Conservation (phyloP, 768 basidiomycete genomes). For the Mycena chlorophos region DNA sequence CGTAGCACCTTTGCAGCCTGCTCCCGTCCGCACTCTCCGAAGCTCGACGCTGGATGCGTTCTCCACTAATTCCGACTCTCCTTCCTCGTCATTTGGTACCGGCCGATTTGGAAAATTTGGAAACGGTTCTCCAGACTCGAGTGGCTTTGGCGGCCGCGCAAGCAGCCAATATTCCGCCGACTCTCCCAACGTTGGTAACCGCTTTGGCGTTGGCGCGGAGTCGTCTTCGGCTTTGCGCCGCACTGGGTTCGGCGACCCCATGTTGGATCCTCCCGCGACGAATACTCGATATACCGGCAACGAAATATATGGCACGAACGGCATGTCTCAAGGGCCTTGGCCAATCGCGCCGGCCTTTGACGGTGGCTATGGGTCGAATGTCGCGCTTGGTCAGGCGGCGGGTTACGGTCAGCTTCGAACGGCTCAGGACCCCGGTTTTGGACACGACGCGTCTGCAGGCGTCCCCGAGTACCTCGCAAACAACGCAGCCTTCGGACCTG, state of each 20-base stretch:
- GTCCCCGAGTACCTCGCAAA: slow-evolving; percentile 11
- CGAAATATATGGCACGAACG: slow-evolving; percentile 36
- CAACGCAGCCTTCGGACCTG: slow-evolving; percentile 10
- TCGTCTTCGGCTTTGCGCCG: slow-evolving; percentile 36
- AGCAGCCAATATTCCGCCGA: slow-evolving; percentile 42
- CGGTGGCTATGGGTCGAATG: slow-evolving; percentile 5
- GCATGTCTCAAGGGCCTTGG: slow-evolving; percentile 37
- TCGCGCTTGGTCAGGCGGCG: slow-evolving; percentile 3
- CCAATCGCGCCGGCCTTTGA: slow-evolving; percentile 26
- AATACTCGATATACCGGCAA: slow-evolving; percentile 19
- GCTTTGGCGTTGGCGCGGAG: slow-evolving; percentile 27
- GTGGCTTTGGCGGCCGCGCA: slow-evolving; percentile 51
- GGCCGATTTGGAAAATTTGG: slow-evolving; percentile 65
- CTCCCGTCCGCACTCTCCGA: slow-evolving; percentile 59
- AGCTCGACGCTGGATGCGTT: slow-evolving; percentile 68
- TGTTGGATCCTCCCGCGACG: slow-evolving; percentile 36
- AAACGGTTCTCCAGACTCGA: slow-evolving; percentile 70
- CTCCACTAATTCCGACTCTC: slow-evolving; percentile 66
- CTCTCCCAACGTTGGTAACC: slow-evolving; percentile 34
- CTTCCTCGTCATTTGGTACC: slow-evolving; percentile 69
- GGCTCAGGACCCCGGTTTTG: slow-evolving; percentile 15
- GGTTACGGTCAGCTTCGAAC: slow-evolving; percentile 7
- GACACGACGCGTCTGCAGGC: slow-evolving; percentile 6
- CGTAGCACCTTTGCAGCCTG: slow-evolving; percentile 65
- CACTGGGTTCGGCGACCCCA: slow-evolving; percentile 40